These are phyloP conservation scores for Diaporthe eres DNA, from an alignment of 2,329 filamentous ascomycete species.

Conservation along the genomic window DNA sequence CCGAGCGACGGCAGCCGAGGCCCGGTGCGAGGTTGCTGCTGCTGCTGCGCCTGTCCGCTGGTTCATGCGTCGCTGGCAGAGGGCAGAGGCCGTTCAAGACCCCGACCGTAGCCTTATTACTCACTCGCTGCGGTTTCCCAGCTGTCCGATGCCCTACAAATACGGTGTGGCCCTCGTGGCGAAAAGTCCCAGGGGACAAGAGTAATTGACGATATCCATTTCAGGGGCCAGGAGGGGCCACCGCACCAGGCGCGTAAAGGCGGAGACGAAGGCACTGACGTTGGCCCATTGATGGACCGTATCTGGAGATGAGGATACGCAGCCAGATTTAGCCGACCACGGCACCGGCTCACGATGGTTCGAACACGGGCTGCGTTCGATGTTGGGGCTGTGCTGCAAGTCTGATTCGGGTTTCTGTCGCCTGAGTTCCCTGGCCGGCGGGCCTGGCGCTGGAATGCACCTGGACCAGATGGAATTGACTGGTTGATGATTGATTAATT, in stretches of 20 bases:
- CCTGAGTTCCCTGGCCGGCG: background rate
- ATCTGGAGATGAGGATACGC: slow-evolving; percentile 32
- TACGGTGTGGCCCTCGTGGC: background rate
- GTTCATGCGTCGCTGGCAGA: background rate
- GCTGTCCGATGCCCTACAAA: background rate
- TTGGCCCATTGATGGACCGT: slow-evolving; percentile 17
- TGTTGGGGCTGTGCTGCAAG: slow-evolving; percentile 27
- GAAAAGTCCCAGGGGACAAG: background rate
- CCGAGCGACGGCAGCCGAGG: slow-evolving; percentile 22
- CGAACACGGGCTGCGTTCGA: slow-evolving; percentile 5
- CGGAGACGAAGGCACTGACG: slow-evolving; percentile 25
- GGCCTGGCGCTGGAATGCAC: slow-evolving; percentile 3
- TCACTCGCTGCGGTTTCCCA: background rate
- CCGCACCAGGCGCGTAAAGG: slow-evolving; percentile 8
- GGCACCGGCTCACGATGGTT: slow-evolving; percentile 13
- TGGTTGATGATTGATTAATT: background rate
- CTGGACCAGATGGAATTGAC: background rate
- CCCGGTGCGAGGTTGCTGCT: background rate
- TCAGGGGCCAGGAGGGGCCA: slow-evolving; percentile 18
- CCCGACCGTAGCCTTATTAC: background rate
- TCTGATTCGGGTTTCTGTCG: slow-evolving; percentile 8
- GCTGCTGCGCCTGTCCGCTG: background rate
- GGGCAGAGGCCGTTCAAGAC: no score
- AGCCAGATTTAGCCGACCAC: slow-evolving; percentile 7
- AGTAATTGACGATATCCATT: slow-evolving; percentile 30